phyloP scores from a whole-genome alignment of 352 stramenopile genomes.

The Peronospora destructor region DNA sequence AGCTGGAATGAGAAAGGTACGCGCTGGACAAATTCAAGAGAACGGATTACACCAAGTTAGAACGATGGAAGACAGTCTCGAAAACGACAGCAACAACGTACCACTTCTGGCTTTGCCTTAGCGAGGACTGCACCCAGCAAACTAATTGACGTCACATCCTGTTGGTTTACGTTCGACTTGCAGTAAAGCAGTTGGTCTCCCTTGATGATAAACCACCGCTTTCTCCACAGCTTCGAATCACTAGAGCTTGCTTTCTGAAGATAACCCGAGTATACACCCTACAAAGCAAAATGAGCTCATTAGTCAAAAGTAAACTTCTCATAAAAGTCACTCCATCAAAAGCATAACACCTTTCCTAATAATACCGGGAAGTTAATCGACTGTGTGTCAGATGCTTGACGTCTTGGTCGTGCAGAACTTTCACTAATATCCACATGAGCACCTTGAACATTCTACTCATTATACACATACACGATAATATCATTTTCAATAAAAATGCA shows the following conservation, averaged over 20 bases:
- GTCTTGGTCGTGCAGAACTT: constrained; percentile 21
- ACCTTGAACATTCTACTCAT: constrained; percentile 53
- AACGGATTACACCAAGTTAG: not conserved
- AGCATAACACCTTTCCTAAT: constrained; percentile 47
- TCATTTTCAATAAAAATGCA: constrained; percentile 7
- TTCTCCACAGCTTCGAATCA: constrained; percentile 70
- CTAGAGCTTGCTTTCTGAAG: constrained; percentile 79
- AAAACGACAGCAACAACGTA: constrained; percentile 22
- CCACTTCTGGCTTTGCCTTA: constrained; percentile 68
- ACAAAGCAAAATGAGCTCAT: not conserved
- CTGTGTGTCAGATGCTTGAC: constrained; percentile 31
- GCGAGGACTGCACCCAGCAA: constrained; percentile 66
- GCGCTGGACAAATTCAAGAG: constrained; percentile 26
- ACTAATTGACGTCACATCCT: constrained; percentile 76
- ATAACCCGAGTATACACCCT: constrained; percentile 73
- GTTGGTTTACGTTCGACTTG: constrained; percentile 77
- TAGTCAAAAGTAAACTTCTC: not conserved
- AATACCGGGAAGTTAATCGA: constrained; percentile 61
- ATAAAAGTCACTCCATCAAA: not conserved
- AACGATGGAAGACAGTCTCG: not conserved
- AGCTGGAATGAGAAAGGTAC: constrained; percentile 75
- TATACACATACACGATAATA: not conserved
- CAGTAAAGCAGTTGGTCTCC: constrained; percentile 81
- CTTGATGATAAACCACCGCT: constrained; percentile 84
- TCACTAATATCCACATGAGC: constrained; percentile 65